Evolutionary conservation across 2,329 filamentous ascomycete species (phyloP), one percentile per base, ranked within the genome.

Genomic region (Colletotrichum falcatum): DNA sequence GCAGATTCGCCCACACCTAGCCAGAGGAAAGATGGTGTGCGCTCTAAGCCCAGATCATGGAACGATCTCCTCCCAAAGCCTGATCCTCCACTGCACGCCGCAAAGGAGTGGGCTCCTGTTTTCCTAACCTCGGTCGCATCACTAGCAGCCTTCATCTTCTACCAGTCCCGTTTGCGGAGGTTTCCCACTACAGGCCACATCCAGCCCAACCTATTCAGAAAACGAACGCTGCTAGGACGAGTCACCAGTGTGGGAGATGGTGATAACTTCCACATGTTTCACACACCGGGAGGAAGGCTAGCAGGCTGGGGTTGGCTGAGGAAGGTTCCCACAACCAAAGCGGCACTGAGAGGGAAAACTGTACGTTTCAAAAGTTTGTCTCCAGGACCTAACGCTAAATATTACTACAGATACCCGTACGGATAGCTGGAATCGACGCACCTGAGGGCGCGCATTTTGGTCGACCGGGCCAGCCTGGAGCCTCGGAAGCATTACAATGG

Each of bases 181-280:
- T 94, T 98, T 67, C 94, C 94, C 5, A 91, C 90, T 66, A 89
- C 93, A 44, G 85, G 88, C 30, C 88, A 94, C 78, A 92, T 99
- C 74, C 89, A 90, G 58, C 92, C 94, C 2, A 84, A 85, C 14
- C 92, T 91, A 78, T 95, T 95, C 78, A 89, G 93, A 55, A 90
- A 85, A 71, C 88, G 93, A 75, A 95, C 89, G 74, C 78, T 99
- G 51, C 92, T 95, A 75, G 96, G 96, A 18, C 88, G 88, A 72
- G 96, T 98, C 51, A 98, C 95, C 16, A 94, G 93, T 75, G 96
- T 99, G 30, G 96, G 97, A 51, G 96, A 99, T 85, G 97, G 94
- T 5, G 96, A 99, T 81, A 95, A 95, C 78, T 98, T 99, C 80
- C 92, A 96, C 75, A 80, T 99, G 58, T 99, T 92, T 79, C 96